Evolutionary conservation across 805 yeast genomes (phyloP).

Genomic region (Lipomyces yamanashiensis): DNA sequence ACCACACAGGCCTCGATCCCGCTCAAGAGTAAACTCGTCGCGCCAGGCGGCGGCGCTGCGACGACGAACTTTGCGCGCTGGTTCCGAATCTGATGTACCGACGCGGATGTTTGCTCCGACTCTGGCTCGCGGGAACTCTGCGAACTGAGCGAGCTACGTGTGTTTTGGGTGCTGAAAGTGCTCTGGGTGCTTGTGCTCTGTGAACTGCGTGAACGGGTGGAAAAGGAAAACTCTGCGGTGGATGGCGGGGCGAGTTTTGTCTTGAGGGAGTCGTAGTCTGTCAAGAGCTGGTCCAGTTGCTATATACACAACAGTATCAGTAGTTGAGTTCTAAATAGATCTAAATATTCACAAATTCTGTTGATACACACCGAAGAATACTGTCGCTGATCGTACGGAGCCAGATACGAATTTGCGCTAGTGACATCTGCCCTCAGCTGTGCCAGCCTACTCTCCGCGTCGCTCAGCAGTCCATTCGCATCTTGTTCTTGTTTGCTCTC

Average conservation of each 20-base stretch:
- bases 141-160: constrained; percentile 4
- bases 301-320: not conserved
- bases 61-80: constrained; percentile 7
- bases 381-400: constrained; percentile 33
- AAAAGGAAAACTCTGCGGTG: constrained; percentile 21
- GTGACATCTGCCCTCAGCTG: constrained; percentile 13
- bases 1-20: constrained; percentile 19
- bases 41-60: not conserved
- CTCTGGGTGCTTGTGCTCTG: not conserved
- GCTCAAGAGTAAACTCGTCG: constrained; percentile 6
- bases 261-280: constrained; percentile 5
- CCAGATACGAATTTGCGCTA: constrained; percentile 21
- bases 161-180: not conserved
- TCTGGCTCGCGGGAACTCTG: not conserved
- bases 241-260: constrained; percentile 12
- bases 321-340: not conserved
- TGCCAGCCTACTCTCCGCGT: constrained; percentile 6
- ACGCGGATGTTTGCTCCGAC: not conserved
- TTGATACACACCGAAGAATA: constrained; percentile 22
- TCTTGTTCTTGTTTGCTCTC: not conserved
- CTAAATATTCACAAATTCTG: not conserved
- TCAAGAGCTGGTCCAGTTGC: constrained; percentile 30
- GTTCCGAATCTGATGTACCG: constrained; percentile 17
- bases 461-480: not conserved
- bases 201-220: constrained; percentile 17